Conservation (phyloP, 768 basidiomycete species). For the Termitomyces sp. region DNA sequence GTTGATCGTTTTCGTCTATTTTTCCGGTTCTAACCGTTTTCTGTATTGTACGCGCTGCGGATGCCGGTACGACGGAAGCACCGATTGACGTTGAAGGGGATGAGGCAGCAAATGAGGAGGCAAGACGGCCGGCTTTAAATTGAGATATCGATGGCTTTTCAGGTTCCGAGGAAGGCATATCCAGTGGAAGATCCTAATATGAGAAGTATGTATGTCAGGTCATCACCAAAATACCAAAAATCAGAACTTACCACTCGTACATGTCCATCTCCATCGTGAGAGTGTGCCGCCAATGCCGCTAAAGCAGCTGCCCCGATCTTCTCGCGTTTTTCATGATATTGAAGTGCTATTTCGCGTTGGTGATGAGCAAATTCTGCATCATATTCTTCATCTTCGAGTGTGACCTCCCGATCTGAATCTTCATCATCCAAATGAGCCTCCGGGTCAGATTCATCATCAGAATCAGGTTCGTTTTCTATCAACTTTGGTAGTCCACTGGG, state of each 20-base stretch:
- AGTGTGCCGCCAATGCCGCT: slow-evolving; percentile 43
- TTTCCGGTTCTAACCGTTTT: slow-evolving; percentile 52
- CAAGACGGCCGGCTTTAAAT: slow-evolving; percentile 58
- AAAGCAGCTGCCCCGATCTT: slow-evolving; percentile 50
- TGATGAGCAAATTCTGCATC: slow-evolving; percentile 61
- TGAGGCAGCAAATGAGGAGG: slow-evolving; percentile 40
- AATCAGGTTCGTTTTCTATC: slow-evolving; percentile 35
- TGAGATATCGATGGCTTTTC: slow-evolving; percentile 53
- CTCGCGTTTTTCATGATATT: slow-evolving; percentile 60
- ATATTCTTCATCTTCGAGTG: slow-evolving; percentile 40
- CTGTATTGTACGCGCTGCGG: slow-evolving; percentile 42
- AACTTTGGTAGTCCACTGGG: slow-evolving; percentile 26
- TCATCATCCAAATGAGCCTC: slow-evolving; percentile 18
- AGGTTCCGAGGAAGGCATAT: slow-evolving; percentile 32
- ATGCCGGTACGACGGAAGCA: slow-evolving; percentile 37
- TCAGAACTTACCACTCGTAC: slow-evolving; percentile 30
- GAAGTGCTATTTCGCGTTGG: slow-evolving; percentile 70
- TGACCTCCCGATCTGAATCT: slow-evolving; percentile 25
- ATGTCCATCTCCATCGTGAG: slow-evolving; percentile 36
- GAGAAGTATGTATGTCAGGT: neutral
- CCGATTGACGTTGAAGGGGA: slow-evolving; percentile 33
- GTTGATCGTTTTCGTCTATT: slow-evolving; percentile 38
- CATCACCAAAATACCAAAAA: neutral
- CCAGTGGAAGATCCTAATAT: slow-evolving; percentile 35
- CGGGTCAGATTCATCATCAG: slow-evolving; percentile 63